A percentile compares a stretch with the other conserved stretches of the same genome.
Conservation (phyloP, 2,329 filamentous ascomycete genomes). For the Fusarium nisikadoi region DNA sequence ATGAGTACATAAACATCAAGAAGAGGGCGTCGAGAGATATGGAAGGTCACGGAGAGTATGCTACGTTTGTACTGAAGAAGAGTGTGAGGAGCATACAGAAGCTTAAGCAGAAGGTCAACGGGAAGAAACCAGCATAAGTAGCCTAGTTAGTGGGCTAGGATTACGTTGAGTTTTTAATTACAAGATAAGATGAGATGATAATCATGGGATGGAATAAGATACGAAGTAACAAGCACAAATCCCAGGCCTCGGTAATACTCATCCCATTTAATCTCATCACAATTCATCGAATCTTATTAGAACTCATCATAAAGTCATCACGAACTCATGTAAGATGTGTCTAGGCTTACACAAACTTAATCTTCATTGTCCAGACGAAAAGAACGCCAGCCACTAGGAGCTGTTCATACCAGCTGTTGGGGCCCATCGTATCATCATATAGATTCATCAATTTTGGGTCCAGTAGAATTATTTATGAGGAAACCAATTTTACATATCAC, state of each 20-base stretch:
- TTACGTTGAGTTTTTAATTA: fast-evolving
- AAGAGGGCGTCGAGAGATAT: slow-evolving; percentile 32
- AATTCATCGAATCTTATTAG: not conserved
- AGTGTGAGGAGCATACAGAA: slow-evolving; percentile 9
- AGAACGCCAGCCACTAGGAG: fast-evolving
- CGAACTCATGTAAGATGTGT: fast-evolving
- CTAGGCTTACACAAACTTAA: not conserved
- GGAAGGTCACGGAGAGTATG: slow-evolving; percentile 46
- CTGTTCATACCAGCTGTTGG: not conserved
- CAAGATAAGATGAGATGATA: not conserved
- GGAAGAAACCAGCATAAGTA: not conserved
- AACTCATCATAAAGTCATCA: not conserved
- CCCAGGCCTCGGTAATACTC: fast-evolving
- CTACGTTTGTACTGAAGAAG: slow-evolving; percentile 40
- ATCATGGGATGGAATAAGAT: not conserved
- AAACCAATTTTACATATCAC: fast-evolving
- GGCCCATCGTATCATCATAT: not conserved
- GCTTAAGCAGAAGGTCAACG: slow-evolving; percentile 39
- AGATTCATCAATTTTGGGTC: not conserved
- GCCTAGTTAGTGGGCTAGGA: fast-evolving
- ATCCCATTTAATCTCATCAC: not conserved
- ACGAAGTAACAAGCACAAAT: not conserved
- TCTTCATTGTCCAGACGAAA: fast-evolving
- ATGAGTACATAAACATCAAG: slow-evolving; percentile 43
- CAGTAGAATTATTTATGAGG: fast-evolving